Conservation (phyloP, 2,329 filamentous ascomycete genomes). For the Clonostachys rhizophaga region DNA sequence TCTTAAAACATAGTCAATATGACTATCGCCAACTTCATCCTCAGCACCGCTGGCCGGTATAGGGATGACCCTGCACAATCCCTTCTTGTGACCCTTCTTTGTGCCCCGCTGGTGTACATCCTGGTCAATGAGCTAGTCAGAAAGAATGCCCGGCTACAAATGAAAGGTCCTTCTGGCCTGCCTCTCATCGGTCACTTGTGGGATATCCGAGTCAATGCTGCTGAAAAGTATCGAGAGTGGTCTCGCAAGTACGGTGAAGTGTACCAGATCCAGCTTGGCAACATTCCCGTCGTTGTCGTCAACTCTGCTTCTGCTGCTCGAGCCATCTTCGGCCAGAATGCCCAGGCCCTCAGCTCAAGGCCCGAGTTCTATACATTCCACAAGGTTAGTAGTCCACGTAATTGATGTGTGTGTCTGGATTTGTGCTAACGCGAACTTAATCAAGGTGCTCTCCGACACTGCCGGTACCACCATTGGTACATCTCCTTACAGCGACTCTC, state of each 20-base stretch:
- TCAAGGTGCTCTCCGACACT: conserved; percentile 58
- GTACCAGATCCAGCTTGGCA: conserved; percentile 54
- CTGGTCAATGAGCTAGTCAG: conserved; percentile 44
- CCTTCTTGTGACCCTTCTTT: conserved; percentile 11
- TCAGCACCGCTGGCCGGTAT: conserved; percentile 1
- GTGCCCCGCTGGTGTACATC: conserved; percentile 35
- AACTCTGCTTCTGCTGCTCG: conserved; percentile 48
- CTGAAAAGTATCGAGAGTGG: conserved; percentile 52
- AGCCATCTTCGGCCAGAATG: conserved; percentile 44
- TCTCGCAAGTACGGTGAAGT: conserved; percentile 40
- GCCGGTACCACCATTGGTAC: conserved; percentile 66
- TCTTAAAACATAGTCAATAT: conserved; percentile 5
- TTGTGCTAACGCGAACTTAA: too few species aligned
- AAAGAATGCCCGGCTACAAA: conserved; percentile 33
- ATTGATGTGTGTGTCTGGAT: not conserved
- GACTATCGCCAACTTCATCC: conserved; percentile 15
- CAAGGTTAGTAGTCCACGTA: conserved; percentile 28
- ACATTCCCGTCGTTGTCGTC: conserved; percentile 50
- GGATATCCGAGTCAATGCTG: conserved; percentile 49
- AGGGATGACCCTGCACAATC: conserved; percentile 7
- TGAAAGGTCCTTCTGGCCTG: conserved; percentile 42
- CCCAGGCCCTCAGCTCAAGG: conserved; percentile 47
- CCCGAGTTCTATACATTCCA: conserved; percentile 57
- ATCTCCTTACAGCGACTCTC: conserved; percentile 59
- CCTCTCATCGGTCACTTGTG: conserved; percentile 51